Percentiles rank a stretch among this genome's conserved stretches.
Conservation (phyloP, 2,329 filamentous ascomycete species). For the Aureobasidium sp. region DNA sequence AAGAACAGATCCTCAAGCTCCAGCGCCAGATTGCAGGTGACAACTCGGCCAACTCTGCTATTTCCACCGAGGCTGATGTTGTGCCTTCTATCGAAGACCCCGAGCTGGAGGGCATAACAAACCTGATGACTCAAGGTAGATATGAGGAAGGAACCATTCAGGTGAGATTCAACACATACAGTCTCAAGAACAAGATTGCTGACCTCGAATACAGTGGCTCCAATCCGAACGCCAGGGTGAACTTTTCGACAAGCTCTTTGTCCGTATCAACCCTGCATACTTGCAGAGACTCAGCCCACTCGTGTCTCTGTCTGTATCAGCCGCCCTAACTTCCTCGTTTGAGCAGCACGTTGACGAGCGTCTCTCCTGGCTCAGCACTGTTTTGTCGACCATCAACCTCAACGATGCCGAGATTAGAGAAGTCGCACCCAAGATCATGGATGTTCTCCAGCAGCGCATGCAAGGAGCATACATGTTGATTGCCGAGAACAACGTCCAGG, state of each 20-base stretch:
- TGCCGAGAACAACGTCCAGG: constrained; percentile 45
- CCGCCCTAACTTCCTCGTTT: constrained; percentile 53
- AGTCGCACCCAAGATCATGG: constrained; percentile 53
- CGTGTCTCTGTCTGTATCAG: constrained; percentile 54
- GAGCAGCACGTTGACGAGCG: constrained; percentile 48
- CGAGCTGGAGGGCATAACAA: constrained; percentile 57
- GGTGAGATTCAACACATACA: constrained; percentile 20
- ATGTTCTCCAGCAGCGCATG: constrained; percentile 51
- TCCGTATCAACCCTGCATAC: constrained; percentile 51
- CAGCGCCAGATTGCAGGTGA: constrained; percentile 35
- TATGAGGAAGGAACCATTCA: constrained; percentile 36
- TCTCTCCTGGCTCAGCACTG: constrained; percentile 52
- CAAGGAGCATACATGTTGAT: constrained; percentile 52
- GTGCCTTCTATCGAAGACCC: constrained; percentile 43
- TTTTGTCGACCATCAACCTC: constrained; percentile 49
- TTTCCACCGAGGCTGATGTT: constrained; percentile 25
- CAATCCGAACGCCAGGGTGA: constrained; percentile 53
- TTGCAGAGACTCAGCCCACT: constrained; percentile 50
- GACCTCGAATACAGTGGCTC: constrained; percentile 43
- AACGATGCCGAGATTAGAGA: constrained; percentile 45
- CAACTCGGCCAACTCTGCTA: constrained; percentile 13
- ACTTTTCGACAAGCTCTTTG: constrained; percentile 57
- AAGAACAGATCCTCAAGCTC: constrained; percentile 46
- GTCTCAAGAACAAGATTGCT: constrained; percentile 20
- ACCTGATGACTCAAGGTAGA: constrained; percentile 52